Conservation (phyloP, 179 eudicot genomes). For the Beta macrorhiza region DNA sequence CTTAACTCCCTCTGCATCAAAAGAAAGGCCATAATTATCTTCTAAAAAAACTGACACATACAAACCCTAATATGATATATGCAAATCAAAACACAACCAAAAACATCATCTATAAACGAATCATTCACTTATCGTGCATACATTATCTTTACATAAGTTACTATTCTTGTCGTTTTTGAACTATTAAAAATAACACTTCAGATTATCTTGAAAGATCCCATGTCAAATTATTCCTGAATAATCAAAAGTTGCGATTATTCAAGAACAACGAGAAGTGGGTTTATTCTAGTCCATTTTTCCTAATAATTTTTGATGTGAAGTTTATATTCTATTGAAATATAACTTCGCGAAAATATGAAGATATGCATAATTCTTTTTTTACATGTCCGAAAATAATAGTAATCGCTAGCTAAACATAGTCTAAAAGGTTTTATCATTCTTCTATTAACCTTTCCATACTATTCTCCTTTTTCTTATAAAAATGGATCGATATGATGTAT, state of each 20-base stretch:
- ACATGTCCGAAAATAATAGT: not conserved
- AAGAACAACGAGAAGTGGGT: no score
- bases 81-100: not conserved
- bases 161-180: no score
- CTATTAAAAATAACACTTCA: no score
- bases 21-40: not conserved
- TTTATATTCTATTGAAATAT: not conserved
- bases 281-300: no score
- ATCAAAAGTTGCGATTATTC: no score
- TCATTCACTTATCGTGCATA: not conserved
- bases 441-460: not conserved
- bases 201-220: no score
- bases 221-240: no score
- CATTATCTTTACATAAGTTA: no score
- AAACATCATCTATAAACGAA: not conserved
- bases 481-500: not conserved
- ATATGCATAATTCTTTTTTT: not conserved
- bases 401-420: not conserved
- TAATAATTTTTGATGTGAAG: not conserved
- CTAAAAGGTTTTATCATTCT: no score
- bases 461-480: not conserved
- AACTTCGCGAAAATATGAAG: not conserved
- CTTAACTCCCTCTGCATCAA: not conserved
- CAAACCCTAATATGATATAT: not conserved
- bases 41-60: not conserved